phyloP scores from a whole-genome alignment of 257 asterid genomes.

The Fraxinus anomala region DNA sequence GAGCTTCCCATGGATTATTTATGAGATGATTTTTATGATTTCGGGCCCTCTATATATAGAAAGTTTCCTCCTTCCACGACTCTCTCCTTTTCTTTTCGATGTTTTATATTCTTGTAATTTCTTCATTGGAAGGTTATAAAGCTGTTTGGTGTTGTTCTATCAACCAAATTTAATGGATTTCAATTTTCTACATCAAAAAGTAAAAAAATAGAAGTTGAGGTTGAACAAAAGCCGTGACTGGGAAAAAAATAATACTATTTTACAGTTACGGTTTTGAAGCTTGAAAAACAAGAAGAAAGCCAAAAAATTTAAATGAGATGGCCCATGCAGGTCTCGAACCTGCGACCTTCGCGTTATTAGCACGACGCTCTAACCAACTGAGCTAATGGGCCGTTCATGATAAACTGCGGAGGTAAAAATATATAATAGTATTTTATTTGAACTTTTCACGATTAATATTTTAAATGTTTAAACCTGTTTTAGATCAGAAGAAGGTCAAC shows the following conservation, averaged over 20 bases:
- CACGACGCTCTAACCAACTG: conserved; percentile 45
- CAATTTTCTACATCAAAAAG: background rate
- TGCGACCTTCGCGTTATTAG: conserved; percentile 40
- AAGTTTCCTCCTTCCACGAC: background rate
- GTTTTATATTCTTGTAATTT: background rate
- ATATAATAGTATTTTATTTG: too few relatives aligned
- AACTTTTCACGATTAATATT: background rate
- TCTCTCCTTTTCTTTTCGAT: background rate
- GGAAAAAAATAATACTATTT: too few relatives aligned
- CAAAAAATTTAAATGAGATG: background rate
- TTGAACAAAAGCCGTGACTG: background rate
- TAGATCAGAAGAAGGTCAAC: background rate
- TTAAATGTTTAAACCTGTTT: background rate
- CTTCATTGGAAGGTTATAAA: background rate
- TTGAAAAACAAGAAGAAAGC: too few relatives aligned
- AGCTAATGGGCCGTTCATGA: conserved; percentile 21
- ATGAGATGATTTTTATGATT: conserved; percentile 25
- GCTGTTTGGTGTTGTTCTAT: background rate
- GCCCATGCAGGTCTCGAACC: conserved; percentile 41
- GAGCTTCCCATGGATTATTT: conserved; percentile 68
- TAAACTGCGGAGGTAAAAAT: fast-evolving
- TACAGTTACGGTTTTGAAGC: too few relatives aligned
- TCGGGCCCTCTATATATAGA: conserved; percentile 10
- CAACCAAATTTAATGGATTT: background rate
- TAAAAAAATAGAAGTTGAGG: background rate